Evolutionary conservation across 495 filamentous ascomycete genomes (phyloP), one percentile per base, ranked within the genome.

Genomic region (Chaetomium tenue): DNA sequence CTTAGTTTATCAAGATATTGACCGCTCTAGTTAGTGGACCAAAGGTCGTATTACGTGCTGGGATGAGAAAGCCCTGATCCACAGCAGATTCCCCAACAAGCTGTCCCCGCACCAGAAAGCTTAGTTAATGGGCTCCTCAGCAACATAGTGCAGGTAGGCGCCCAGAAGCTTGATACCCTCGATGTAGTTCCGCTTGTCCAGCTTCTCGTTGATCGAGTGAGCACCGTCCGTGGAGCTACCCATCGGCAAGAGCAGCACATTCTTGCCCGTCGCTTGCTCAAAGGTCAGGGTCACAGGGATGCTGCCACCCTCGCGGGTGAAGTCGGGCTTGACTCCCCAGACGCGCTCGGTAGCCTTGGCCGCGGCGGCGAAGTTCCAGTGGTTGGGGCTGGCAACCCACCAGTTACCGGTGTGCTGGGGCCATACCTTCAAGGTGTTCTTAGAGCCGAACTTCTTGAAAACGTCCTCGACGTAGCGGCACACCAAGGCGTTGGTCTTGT

Each of bases 201-300:
- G 83, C 82, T 99, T 99, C 82, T 99, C 94, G 74, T 99, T 99
- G 75, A 96, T 90, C 39, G 89, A 93, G 78, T 99, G 94, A 26
- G 94, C 94, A 56, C 90, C 93, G 81, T 99, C 94, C 23, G 94
- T 98, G 12, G 89, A 92, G 77, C 89, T 95, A 22, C 94, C 94
- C 93, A 99, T 97, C 11, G 94, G 94, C 60, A 99, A 76, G 62
- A 99, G 81, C 63, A 99, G 77, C 47, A 98, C 93, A 74, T 97
- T 99, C 86, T 99, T 99, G 66, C 91, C 91, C n/a, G 93, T 97
- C 22, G 93, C 91, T 79, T 98, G 87, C 81, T 99, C 93, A 73
- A 99, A 98, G 9, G 92, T 97, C 74, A 99, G 79, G 12, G 94
- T 98, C 39, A 99, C 90, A 0, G 94, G 94, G 71, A 98, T 98